Conservation (phyloP, 2,329 filamentous ascomycete genomes). For the Neoscytalidium dimidiatum region DNA sequence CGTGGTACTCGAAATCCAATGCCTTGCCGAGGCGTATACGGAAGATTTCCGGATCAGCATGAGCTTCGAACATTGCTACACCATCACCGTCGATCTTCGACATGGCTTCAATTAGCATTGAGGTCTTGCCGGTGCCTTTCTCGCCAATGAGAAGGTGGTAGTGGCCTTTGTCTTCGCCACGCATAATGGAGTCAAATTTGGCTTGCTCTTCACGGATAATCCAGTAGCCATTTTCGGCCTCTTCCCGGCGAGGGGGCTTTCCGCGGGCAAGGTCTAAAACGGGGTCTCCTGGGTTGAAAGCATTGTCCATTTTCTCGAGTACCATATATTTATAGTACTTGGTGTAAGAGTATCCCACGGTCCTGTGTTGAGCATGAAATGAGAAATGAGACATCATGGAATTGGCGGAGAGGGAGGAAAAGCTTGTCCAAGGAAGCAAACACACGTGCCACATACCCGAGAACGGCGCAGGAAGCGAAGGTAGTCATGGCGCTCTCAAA, state of each 20-base stretch:
- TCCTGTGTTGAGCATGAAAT: conserved; percentile 15
- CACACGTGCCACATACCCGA: conserved; percentile 35
- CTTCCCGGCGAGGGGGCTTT: conserved; percentile 29
- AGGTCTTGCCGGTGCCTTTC: conserved; percentile 95
- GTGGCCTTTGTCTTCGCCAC: conserved; percentile 71
- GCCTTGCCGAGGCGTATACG: conserved; percentile 90
- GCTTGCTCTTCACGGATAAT: conserved; percentile 79
- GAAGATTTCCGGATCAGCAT: conserved; percentile 93
- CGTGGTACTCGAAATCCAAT: conserved; percentile 93
- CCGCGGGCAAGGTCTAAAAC: conserved; percentile 67
- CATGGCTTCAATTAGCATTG: conserved; percentile 96
- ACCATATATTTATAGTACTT: conserved; percentile 82
- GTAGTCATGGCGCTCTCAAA: conserved; percentile 54
- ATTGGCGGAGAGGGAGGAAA: background rate
- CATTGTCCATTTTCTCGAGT: conserved; percentile 87
- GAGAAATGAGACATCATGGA: background rate
- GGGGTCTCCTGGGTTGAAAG: conserved; percentile 89
- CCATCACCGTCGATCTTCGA: conserved; percentile 85
- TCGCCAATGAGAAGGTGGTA: conserved; percentile 93
- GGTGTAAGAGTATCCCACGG: conserved; percentile 50
- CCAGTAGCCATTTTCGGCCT: conserved; percentile 67
- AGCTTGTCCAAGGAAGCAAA: background rate
- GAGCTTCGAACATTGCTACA: conserved; percentile 93
- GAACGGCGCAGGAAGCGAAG: conserved; percentile 51
- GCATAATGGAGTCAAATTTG: conserved; percentile 79